Evolutionary conservation across 345 rosid genomes (phyloP), one percentile per base, ranked within the genome.

Genomic region (Angophora floribunda): DNA sequence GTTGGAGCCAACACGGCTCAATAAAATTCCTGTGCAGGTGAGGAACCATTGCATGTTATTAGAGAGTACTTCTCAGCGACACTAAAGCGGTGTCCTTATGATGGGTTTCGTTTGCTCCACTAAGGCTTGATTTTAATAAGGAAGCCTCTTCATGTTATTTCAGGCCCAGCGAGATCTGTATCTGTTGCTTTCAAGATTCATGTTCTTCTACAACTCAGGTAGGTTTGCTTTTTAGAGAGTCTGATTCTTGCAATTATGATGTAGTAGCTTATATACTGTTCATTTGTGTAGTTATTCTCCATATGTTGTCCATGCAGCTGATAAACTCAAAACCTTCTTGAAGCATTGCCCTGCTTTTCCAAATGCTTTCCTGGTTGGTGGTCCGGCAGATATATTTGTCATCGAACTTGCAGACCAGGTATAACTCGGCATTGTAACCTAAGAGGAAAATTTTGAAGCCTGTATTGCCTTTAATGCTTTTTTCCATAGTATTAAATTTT

Each of bases 361-460:
- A 65, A 98, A 97, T 91, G 96, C 98, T 86, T 97, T 98, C 92
- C 93, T 97, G 92, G 89, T 96, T 90, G 99, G 99, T 80, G 94
- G 99, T 89, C 93, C 99, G 3, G 96, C 94, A 86, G 99, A 98
- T 89, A 92, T 95, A 92, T 93, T 98, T 91, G 99, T 98, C 78
- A 97, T 94, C 78, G 99, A 98, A 92, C 95, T 97, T 86, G 90
- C 99, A 45, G 99, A 98, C 88, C 99, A 98, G 97, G 99, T 97
- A 93, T 59, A 52, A n/a, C 30, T 44, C 82, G 30, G 51, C 51
- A 17, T 85, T 85, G 36, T 85, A n/a, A 28, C 63, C 86, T 28
- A 51, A 85, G 28, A 52, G 10, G 44, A n/a, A 86, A 45, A 59
- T 52, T 32, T 41, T 75, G 49, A 36, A 75, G 47, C 82, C 49